Percentiles rank a stretch among this genome's conserved stretches.
phyloP scores from a whole-genome alignment of 495 filamentous ascomycete genomes.

The Penicillium desertorum region DNA sequence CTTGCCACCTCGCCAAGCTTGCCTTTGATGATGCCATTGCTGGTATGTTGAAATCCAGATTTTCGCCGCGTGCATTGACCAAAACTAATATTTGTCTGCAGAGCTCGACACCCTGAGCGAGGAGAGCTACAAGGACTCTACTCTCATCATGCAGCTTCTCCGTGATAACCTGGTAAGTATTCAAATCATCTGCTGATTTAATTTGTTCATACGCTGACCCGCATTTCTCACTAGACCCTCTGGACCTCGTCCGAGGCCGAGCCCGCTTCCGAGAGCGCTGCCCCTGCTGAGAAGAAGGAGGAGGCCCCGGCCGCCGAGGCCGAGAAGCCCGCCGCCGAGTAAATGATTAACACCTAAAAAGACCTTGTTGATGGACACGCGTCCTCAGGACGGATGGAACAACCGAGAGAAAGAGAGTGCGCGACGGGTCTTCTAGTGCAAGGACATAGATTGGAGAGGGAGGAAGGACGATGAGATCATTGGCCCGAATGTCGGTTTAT shows the following conservation, averaged over 20 bases:
- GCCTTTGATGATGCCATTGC: constrained; percentile 99
- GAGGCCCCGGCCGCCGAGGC: constrained; percentile 56
- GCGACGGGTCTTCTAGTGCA: constrained; percentile 21
- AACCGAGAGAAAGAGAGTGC: constrained; percentile 20
- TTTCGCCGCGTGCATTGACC: not conserved
- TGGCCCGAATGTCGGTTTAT: constrained; percentile 13
- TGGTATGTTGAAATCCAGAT: constrained; percentile 54
- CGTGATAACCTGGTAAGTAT: constrained; percentile 91
- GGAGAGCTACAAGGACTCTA: constrained; percentile 99
- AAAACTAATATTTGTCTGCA: constrained; percentile 40
- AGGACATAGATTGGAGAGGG: constrained; percentile 15
- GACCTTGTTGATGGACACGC: constrained; percentile 40
- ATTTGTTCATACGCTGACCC: constrained; percentile 23
- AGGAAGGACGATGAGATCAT: constrained; percentile 12
- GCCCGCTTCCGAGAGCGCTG: constrained; percentile 56
- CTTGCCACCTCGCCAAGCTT: constrained; percentile 99
- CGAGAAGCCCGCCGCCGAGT: constrained; percentile 63
- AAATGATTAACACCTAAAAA: constrained; percentile 41
- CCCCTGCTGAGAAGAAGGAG: constrained; percentile 60
- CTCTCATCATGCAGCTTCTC: constrained; percentile 98
- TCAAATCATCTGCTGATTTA: not conserved
- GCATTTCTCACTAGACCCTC: constrained; percentile 67
- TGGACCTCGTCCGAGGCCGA: constrained; percentile 99
- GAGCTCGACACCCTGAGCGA: constrained; percentile 98
- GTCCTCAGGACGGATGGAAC: constrained; percentile 34